Conservation (phyloP, 495 filamentous ascomycete species). For the Hypoxylon rickii region DNA sequence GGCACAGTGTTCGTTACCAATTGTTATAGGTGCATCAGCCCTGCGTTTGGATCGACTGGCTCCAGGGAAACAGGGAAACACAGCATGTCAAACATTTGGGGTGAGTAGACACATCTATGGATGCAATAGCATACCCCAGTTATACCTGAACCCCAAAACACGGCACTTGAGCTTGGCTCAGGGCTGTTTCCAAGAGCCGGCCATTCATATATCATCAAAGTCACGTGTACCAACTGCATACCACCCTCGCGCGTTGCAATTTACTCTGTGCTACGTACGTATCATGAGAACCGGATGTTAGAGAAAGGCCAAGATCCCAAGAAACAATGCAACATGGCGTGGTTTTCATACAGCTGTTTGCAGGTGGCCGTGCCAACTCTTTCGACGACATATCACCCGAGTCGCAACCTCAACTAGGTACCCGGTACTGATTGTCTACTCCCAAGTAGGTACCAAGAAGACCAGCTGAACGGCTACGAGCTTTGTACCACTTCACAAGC, state of each 20-base stretch:
- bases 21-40: conserved; percentile 28
- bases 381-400: conserved; percentile 6
- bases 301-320: background rate
- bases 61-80: conserved; percentile 18
- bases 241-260: conserved; percentile 29
- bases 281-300: conserved; percentile 6
- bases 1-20: conserved; percentile 6
- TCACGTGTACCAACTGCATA: conserved; percentile 34
- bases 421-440: background rate
- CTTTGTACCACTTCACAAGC: conserved; percentile 32
- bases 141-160: conserved; percentile 24
- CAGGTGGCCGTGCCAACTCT: conserved; percentile 1
- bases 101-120: too few relatives aligned
- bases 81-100: conserved; percentile 31
- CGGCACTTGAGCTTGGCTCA: conserved; percentile 23
- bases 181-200: conserved; percentile 4
- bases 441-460: too few relatives aligned
- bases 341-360: conserved; percentile 12
- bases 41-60: conserved; percentile 22
- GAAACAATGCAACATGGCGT: conserved; percentile 11
- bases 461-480: conserved; percentile 36
- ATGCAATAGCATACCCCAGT: conserved; percentile 26
- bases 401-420: background rate
- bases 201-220: conserved; percentile 13
- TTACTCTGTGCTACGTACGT: conserved; percentile 16